A percentile compares a stretch with the other conserved stretches of the same genome.
These are phyloP conservation scores for Emergomyces pasteurianus DNA, from an alignment of 2,329 filamentous ascomycete species.

Conservation along the genomic window DNA sequence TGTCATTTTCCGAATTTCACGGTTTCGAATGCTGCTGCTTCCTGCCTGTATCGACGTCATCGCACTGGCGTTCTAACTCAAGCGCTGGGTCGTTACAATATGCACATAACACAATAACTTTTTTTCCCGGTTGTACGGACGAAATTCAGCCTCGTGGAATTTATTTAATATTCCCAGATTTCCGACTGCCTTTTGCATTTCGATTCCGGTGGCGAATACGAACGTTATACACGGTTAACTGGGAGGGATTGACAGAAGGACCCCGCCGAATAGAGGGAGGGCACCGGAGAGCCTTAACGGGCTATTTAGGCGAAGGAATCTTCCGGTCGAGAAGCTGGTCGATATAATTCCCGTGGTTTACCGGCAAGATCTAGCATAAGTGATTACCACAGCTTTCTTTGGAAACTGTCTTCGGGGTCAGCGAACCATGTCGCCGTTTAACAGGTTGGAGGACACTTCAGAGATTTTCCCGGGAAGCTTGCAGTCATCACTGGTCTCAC, in stretches of 20 bases:
- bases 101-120: background rate
- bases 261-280: background rate
- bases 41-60: background rate
- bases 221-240: background rate
- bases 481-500: conserved; percentile 8
- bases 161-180: background rate
- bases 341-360: background rate
- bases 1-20: background rate
- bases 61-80: background rate
- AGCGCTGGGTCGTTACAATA: background rate
- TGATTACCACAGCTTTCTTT: background rate
- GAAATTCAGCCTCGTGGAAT: background rate
- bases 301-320: background rate
- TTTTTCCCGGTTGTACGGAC: background rate
- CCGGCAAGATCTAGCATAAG: background rate
- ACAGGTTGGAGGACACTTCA: background rate
- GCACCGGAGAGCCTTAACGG: background rate
- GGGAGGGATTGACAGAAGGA: no score
- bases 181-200: background rate
- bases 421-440: background rate
- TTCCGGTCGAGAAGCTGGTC: background rate
- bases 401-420: background rate
- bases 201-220: background rate
- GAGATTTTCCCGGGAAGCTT: background rate
- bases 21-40: background rate